Evolutionary conservation across 225 moss, liverwort and hornwort species (phyloP).

Genomic region (Rhytidiadelphus loreus): DNA sequence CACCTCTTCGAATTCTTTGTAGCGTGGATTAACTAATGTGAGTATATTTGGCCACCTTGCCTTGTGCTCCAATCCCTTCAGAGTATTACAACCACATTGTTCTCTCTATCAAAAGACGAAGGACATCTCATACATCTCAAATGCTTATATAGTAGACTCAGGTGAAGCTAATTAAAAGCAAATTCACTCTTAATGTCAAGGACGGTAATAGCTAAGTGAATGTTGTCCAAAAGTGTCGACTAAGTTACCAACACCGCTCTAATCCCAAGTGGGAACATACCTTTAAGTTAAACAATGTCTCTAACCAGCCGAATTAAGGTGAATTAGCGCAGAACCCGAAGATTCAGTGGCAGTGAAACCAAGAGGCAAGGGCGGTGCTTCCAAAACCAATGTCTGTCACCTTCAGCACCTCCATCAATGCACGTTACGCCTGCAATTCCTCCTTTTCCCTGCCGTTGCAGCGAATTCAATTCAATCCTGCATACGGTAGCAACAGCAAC

Average conservation of each 20-base stretch:
- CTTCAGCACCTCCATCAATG: background rate
- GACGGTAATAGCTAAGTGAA: background rate
- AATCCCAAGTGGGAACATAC: background rate
- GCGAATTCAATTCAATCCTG: background rate
- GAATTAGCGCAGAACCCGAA: background rate
- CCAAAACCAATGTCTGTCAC: background rate
- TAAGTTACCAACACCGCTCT: too few relatives aligned
- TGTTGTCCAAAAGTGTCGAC: background rate
- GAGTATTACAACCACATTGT: background rate
- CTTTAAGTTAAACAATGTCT: background rate
- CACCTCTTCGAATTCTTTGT: rapidly evolving
- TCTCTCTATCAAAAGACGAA: background rate
- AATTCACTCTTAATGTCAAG: background rate
- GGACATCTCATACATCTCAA: background rate
- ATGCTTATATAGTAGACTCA: background rate
- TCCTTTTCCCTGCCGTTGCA: background rate
- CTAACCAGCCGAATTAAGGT: background rate
- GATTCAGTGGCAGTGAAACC: background rate
- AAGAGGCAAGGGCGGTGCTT: background rate
- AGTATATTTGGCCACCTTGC: background rate
- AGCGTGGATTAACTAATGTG: background rate
- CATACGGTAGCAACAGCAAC: background rate
- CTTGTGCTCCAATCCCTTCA: rapidly evolving
- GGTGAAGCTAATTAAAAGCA: background rate
- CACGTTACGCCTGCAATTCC: background rate